Conservation (phyloP, 202 grass and related monocot genomes). For the Panicum hallii region DNA sequence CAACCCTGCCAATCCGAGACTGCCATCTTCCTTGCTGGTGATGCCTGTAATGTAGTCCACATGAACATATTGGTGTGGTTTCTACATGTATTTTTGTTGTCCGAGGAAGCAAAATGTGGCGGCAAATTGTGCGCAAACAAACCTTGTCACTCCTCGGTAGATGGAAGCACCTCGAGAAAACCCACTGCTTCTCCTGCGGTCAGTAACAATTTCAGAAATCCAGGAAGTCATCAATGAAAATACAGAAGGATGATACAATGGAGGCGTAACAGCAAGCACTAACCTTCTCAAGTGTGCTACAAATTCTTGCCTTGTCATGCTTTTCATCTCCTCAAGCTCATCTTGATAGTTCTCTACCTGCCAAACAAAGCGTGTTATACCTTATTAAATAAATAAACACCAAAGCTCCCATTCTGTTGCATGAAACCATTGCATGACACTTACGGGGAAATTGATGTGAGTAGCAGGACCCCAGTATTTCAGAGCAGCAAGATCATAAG, state of each 20-base stretch:
- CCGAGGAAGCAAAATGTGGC: slow-evolving; percentile 11
- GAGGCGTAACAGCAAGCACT: not conserved
- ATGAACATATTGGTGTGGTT: slow-evolving; percentile 21
- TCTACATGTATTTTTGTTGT: not conserved
- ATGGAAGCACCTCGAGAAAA: slow-evolving; percentile 97
- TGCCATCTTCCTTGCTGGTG: slow-evolving; percentile 99
- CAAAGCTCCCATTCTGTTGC: not conserved
- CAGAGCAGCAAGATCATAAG: slow-evolving; percentile 93
- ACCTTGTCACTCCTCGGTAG: slow-evolving; percentile 98
- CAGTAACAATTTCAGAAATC: slow-evolving; percentile 17
- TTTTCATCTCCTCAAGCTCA: slow-evolving; percentile 87
- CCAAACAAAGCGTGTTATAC: slow-evolving; percentile 40
- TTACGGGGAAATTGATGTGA: slow-evolving; percentile 84
- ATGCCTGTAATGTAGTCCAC: slow-evolving; percentile 60
- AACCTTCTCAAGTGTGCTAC: slow-evolving; percentile 95
- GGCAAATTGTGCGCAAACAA: not conserved
- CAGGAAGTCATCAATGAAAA: not conserved
- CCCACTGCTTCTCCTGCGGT: slow-evolving; percentile 85
- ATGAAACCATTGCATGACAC: slow-evolving; percentile 15
- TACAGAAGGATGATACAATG: not conserved
- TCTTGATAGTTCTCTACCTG: slow-evolving; percentile 83
- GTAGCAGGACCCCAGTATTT: slow-evolving; percentile 93
- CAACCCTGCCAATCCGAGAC: slow-evolving; percentile 92
- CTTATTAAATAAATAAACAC: not conserved
- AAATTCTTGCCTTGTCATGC: slow-evolving; percentile 89